Base-by-base conservation (phyloP, 495 filamentous ascomycete species). In the Penicillium egyptiacum region DNA sequence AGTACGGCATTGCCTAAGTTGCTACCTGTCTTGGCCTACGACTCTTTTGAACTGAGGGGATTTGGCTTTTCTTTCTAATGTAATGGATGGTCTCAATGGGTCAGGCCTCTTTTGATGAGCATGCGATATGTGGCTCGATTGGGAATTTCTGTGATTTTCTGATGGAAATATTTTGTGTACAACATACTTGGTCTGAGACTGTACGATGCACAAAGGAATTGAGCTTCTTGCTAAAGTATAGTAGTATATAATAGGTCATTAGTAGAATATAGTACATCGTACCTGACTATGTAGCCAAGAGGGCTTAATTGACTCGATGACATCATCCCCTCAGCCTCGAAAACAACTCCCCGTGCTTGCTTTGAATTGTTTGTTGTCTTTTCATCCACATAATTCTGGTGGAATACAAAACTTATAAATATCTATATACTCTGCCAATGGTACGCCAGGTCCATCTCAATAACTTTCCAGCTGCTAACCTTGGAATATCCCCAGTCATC, bases 401-500 rank as follows among this genome's bases (percentile, higher is more conserved):
- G 35, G 35, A 17, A 33, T 33, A 4, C n/a, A 39, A 0, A 39
- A n/a, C 16, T 39, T 39, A 17, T 39, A 39, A 7, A 9, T 6
- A 39, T n/a, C 5, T 39, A 37, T 37, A 16, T 7, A 39, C 35
- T 9, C 35, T 47, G 22, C 31, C 8, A 55, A 55, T 55, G 53
- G 53, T 55, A 46, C 1, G 42, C 14, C 28, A 16, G 17, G 22
- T 33, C 9, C 4, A 22, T 20, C 26, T 1, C 16, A 16, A 11
- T 9, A 20, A n/a, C 3, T 2, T 11, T 23, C 20, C 49, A 22
- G 17, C 55, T 51, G 12, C 52, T 30, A 53, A 52, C 22, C 39
- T 31, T 35, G 22, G 16, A 8, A 39, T 39, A 42, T 49, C 50
- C 53, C 28, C 57, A 88, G 86, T 74, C 84, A 46, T 88, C 85